phyloP scores from a whole-genome alignment of 108 stramenopile genomes.

The Conticribra weissflogii region DNA sequence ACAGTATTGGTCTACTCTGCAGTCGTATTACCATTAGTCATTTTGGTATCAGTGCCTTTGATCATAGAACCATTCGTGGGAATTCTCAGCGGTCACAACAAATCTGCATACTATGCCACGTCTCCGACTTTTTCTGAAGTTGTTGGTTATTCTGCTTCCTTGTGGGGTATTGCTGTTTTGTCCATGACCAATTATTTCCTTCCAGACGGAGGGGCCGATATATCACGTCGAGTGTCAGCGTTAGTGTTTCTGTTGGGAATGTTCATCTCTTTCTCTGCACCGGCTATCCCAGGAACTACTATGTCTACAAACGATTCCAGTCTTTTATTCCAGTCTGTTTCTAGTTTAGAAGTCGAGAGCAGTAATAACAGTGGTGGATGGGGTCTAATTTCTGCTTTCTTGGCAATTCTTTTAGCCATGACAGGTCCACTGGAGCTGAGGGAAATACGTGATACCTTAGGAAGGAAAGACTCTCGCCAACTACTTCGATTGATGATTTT shows the following conservation, averaged over 20 bases:
- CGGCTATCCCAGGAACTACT: constrained; percentile 56
- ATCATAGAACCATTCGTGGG: constrained; percentile 67
- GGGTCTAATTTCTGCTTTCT: constrained; percentile 69
- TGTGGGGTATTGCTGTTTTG: constrained; percentile 78
- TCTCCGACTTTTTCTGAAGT: constrained; percentile 68
- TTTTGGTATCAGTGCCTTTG: constrained; percentile 55
- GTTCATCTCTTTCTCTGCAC: constrained; percentile 67
- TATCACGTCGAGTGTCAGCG: constrained; percentile 68
- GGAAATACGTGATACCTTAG: constrained; percentile 60
- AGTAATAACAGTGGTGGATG: constrained; percentile 64
- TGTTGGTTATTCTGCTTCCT: constrained; percentile 58
- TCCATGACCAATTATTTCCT: constrained; percentile 75
- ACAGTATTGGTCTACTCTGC: constrained; percentile 55
- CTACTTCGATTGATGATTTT: constrained; percentile 81
- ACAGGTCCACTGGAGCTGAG: constrained; percentile 79
- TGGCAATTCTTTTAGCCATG: constrained; percentile 79
- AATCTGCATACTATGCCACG: constrained; percentile 52
- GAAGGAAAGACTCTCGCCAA: constrained; percentile 65
- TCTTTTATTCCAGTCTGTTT: constrained; percentile 51
- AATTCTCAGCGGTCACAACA: constrained; percentile 52
- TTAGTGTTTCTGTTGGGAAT: constrained; percentile 66
- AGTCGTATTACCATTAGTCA: constrained; percentile 57
- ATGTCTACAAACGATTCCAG: constrained; percentile 21
- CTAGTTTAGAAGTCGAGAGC: constrained; percentile 26
- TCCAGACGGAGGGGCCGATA: constrained; percentile 80